These are phyloP conservation scores for Yarrowia phangngaensis DNA, from an alignment of 805 yeast genomes.

Conservation along the genomic window DNA sequence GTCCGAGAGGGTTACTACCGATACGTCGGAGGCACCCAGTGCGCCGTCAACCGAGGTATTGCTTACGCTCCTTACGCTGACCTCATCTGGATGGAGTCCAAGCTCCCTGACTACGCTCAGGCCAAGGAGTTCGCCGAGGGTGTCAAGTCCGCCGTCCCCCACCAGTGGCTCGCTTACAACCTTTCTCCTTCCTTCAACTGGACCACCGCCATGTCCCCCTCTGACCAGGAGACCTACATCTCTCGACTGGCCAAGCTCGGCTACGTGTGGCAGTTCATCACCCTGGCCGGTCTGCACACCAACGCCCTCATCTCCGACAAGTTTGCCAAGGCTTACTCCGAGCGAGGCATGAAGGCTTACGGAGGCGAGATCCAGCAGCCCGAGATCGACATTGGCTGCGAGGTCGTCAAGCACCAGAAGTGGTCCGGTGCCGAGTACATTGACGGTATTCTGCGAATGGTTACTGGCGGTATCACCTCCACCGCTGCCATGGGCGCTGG, in stretches of 20 bases:
- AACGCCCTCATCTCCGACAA: constrained; percentile 87
- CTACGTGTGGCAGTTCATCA: constrained; percentile 95
- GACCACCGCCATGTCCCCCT: constrained; percentile 85
- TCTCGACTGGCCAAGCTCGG: constrained; percentile 82
- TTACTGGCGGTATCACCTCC: constrained; percentile 89
- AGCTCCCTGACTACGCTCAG: constrained; percentile 87
- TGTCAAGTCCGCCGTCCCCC: constrained; percentile 72
- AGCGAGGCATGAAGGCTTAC: constrained; percentile 92
- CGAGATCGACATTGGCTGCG: constrained; percentile 85
- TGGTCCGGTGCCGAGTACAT: constrained; percentile 99
- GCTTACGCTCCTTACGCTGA: constrained; percentile 94
- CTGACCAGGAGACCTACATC: constrained; percentile 88
- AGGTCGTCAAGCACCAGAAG: constrained; percentile 95
- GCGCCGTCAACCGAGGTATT: constrained; percentile 95
- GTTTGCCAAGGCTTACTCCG: constrained; percentile 72
- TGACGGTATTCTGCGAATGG: constrained; percentile 82
- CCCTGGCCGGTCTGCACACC: constrained; percentile 94
- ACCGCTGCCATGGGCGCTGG: constrained; percentile 99
- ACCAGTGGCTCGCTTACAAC: constrained; percentile 95
- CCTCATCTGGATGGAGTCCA: constrained; percentile 97
- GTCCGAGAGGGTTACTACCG: constrained; percentile 97
- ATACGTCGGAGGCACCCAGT: constrained; percentile 92
- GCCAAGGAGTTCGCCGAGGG: constrained; percentile 95
- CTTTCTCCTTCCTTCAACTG: constrained; percentile 97
- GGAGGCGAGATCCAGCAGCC: constrained; percentile 82